These are phyloP conservation scores for Fusarium sp. DNA, from an alignment of 2,329 filamentous ascomycete genomes.

Conservation along the genomic window DNA sequence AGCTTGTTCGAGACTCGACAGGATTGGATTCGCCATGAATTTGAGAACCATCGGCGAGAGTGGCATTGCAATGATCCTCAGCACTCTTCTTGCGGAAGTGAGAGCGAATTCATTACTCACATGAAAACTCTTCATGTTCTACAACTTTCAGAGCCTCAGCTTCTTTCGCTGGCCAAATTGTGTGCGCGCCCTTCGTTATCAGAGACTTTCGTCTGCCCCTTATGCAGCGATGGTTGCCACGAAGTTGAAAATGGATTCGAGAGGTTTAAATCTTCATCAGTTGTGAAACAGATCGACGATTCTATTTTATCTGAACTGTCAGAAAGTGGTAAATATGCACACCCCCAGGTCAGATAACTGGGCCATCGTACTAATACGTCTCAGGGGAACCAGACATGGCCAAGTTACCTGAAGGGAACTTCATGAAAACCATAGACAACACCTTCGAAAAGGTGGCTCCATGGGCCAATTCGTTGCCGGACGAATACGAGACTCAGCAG, in stretches of 20 bases:
- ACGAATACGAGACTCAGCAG: neutral
- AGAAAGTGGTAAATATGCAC: neutral
- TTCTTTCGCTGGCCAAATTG: neutral
- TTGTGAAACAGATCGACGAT: neutral
- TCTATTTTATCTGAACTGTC: accelerated
- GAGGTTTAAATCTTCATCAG: neutral
- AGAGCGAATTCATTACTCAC: neutral
- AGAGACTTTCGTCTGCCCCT: neutral
- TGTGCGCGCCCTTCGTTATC: neutral
- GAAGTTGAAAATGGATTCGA: neutral
- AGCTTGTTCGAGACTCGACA: neutral
- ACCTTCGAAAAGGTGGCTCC: neutral
- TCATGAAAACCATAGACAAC: neutral
- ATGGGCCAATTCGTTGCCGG: neutral
- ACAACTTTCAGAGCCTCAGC: neutral
- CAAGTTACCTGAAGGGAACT: neutral
- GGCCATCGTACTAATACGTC: neutral
- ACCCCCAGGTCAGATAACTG: accelerated
- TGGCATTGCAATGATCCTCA: neutral
- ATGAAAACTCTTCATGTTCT: neutral
- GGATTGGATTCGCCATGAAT: neutral
- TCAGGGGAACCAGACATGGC: neutral
- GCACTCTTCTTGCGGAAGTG: neutral
- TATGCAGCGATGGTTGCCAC: neutral
- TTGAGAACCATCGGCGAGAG: neutral